Percentiles rank a stretch among this genome's conserved stretches.
Evolutionary conservation across 1,139 yeast genomes (phyloP).

Genomic region (Protomyces inundatus): DNA sequence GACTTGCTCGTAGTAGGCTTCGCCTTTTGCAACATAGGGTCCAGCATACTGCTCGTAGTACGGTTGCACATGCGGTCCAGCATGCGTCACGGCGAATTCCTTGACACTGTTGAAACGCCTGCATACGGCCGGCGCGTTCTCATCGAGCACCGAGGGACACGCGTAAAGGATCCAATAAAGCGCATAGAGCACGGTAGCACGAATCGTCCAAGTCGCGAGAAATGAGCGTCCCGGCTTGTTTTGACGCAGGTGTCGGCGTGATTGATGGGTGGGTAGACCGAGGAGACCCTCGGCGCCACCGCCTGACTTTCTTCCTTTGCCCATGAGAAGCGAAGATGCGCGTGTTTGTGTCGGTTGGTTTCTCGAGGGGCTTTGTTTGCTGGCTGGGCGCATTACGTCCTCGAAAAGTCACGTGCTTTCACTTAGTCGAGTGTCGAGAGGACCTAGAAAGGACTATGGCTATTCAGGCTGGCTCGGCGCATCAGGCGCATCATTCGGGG

Average conservation of each 20-base stretch:
- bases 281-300: slow-evolving; percentile 13
- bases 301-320: not conserved
- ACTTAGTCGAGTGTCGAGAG: too few species aligned
- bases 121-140: slow-evolving; percentile 12
- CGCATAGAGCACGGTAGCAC: slow-evolving; percentile 15
- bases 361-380: too few species aligned
- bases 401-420: too few species aligned
- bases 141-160: slow-evolving; percentile 18
- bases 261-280: slow-evolving; percentile 14
- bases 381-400: too few species aligned
- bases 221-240: slow-evolving; percentile 5
- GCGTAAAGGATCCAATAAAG: slow-evolving; percentile 22
- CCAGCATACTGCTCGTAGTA: slow-evolving; percentile 23
- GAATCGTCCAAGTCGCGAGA: slow-evolving; percentile 5
- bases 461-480: too few species aligned
- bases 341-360: too few species aligned
- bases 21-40: slow-evolving; percentile 18
- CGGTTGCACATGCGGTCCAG: slow-evolving; percentile 15
- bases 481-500: not conserved
- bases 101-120: slow-evolving; percentile 11
- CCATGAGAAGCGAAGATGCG: not conserved
- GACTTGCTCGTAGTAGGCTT: slow-evolving; percentile 14
- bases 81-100: slow-evolving; percentile 6
- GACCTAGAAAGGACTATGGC: too few species aligned
- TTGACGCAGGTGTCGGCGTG: not conserved